Evolutionary conservation across 2,329 filamentous ascomycete genomes (phyloP), one percentile per base, ranked within the genome.

Genomic region (Beauveria rudraprayagi): DNA sequence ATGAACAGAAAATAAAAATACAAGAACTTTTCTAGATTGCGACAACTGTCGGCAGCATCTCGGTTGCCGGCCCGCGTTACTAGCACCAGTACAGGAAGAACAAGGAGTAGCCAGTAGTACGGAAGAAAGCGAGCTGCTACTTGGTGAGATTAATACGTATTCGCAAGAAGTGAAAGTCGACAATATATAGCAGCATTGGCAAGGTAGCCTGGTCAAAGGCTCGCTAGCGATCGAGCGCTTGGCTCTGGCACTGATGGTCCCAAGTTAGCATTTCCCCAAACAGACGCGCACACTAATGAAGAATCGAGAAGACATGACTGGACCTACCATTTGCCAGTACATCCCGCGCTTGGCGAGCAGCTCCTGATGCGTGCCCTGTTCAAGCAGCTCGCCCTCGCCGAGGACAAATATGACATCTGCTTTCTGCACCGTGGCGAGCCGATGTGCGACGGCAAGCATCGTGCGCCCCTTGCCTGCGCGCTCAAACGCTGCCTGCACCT

Each of bases 381-480:
- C 82, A 8, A 84, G 67, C 50, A 84, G 74, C 65, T 77, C 81
- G 26, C 87, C 73, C 63, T 86, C 80, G 11, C 88, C 88, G 52
- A 94, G 83, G 0, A 93, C 89, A 67, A 90, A 91, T 46, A 92
- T 92, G 17, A 86, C 76, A 70, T 93, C 87, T 1, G 89, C 88
- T 65, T 92, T 88, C 71, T 90, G 89, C 24, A 92, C 85, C 11
- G 88, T 93, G 0, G 87, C 87, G 54, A 93, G 77, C 17, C 90
- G 79, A 70, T 93, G 90, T 1, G 90, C 90, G 11, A 94, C 89
- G 3, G 89, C 88, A 2, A 94, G 78, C 63, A 89, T 90, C 1
- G 90, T 86, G 6, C 82, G 75, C 2, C 81, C 82, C 64, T 79
- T 77, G 3, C 79, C 80, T 0, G 84, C 85, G 50, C 78, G 78